Conservation (phyloP, 2,329 filamentous ascomycete species). For the Hyphodiscus sp. region DNA sequence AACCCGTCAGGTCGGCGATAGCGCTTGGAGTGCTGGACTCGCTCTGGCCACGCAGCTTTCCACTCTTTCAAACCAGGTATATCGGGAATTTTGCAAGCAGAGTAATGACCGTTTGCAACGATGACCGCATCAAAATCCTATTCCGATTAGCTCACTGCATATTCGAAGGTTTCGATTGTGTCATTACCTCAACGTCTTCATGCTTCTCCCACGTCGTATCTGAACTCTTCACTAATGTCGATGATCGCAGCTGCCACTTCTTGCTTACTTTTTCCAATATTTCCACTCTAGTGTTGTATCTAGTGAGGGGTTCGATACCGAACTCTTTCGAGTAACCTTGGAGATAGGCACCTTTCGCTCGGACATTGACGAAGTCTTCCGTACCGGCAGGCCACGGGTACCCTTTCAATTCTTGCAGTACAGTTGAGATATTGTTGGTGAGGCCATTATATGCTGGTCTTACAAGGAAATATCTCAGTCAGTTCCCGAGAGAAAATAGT, state of each 20-base stretch:
- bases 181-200: conserved; percentile 9
- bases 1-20: conserved; percentile 60
- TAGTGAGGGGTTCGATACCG: conserved; percentile 13
- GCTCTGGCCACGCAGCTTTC: conserved; percentile 45
- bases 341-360: conserved; percentile 19
- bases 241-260: conserved; percentile 19
- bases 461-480: not conserved
- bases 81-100: conserved; percentile 54
- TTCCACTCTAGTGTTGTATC: conserved; percentile 22
- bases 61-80: conserved; percentile 52
- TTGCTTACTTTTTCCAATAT: conserved; percentile 14
- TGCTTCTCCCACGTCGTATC: conserved; percentile 1
- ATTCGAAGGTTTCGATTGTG: not conserved
- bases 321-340: conserved; percentile 15
- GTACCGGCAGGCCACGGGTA: conserved; percentile 23
- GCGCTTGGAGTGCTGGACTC: conserved; percentile 63
- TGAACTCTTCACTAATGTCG: conserved; percentile 8
- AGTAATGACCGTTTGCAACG: conserved; percentile 62
- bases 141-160: not conserved
- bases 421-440: conserved; percentile 23
- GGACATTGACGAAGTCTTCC: conserved; percentile 20
- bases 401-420: conserved; percentile 19
- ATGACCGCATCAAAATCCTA: conserved; percentile 56
- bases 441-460: conserved; percentile 23
- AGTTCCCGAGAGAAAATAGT: not conserved